Evolutionary conservation across 2,329 filamentous ascomycete genomes (phyloP).

Genomic region (Hymenoscyphus albidus): DNA sequence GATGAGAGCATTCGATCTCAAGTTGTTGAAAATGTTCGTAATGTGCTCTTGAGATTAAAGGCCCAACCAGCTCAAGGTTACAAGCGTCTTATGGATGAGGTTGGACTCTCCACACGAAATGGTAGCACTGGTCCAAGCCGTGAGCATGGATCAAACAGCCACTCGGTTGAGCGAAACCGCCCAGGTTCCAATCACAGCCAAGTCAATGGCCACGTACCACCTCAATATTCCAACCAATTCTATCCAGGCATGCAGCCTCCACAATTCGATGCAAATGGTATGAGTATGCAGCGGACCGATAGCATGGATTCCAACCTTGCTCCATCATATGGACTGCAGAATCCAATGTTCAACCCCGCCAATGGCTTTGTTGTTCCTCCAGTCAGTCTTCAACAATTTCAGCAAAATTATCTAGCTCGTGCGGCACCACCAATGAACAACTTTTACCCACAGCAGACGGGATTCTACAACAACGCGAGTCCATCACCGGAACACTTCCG

Average conservation of each 20-base stretch:
- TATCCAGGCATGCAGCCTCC: constrained; percentile 46
- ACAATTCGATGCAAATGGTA: constrained; percentile 48
- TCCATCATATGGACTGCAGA: constrained; percentile 47
- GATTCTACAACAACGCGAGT: constrained; percentile 49
- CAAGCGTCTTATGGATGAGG: constrained; percentile 98
- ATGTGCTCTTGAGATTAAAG: constrained; percentile 83
- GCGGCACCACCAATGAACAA: constrained; percentile 51
- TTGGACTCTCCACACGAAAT: constrained; percentile 73
- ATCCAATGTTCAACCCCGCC: constrained; percentile 48
- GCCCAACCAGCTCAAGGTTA: constrained; percentile 93
- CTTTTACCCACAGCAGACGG: constrained; percentile 51
- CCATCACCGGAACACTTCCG: constrained; percentile 55
- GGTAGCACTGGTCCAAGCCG: constrained; percentile 37
- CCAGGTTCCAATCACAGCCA: constrained; percentile 52
- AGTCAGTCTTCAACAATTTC: constrained; percentile 53
- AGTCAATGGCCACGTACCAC: constrained; percentile 43
- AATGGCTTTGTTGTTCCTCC: constrained; percentile 47
- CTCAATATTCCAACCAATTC: constrained; percentile 46
- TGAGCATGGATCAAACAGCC: constrained; percentile 33
- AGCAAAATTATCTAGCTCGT: constrained; percentile 54
- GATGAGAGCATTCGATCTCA: constrained; percentile 85
- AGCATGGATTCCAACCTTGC: constrained; percentile 48
- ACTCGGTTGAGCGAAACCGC: constrained; percentile 48
- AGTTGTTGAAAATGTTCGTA: constrained; percentile 88
- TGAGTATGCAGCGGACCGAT: constrained; percentile 50